Base-by-base conservation (phyloP, 2,329 filamentous ascomycete species). In the Aspergillus sojae region DNA sequence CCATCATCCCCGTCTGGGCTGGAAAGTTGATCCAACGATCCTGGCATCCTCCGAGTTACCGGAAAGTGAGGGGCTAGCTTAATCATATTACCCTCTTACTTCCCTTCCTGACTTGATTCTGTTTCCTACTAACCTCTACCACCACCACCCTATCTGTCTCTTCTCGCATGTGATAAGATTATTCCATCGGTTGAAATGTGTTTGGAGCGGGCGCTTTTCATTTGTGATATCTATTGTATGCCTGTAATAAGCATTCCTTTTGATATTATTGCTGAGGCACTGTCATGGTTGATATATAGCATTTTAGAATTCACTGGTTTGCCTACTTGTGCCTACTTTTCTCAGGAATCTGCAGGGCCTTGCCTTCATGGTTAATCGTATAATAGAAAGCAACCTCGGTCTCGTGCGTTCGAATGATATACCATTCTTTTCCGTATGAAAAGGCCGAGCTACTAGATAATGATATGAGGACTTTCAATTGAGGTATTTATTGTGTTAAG, bases 31-130 rank as follows among this genome's bases (percentile, higher is more conserved):
- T 97, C 68, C 85, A 91, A 72, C 85, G 93, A 74, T 93, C 89
- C 65, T 89, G 96, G 84, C 94, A 91, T 80, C 95, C 95, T 66
- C 94, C 94, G 23, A 96, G 91, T 74, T 98, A 97, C 81, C 86
- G 95, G 73, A 99, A 99, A 82, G 94, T 99, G 14, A 74, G 79
- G 56, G 80, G 79, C 6, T 80, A 65, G 53, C 30, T 28, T 32
- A 57, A 10, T 54, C n/a, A 32, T 50, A n/a, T 60, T 60, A 36
- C 1, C 34, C 16, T 55, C 36, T 57, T 11, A 16, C 39, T 16
- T 14, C 56, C n/a, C 21, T 32, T 34, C n/a, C 32, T 41, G 6
- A 19, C 39, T 41, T 41, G 16, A 41, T 41, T n/a, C 19, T 41
- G 19, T n/a, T 41, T n/a, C 39, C 19, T n/a, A 41, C 39, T 41